Evolutionary conservation across 1,139 yeast genomes (phyloP), one percentile per base, ranked within the genome.

Genomic region (Nakaseomyces sp.): DNA sequence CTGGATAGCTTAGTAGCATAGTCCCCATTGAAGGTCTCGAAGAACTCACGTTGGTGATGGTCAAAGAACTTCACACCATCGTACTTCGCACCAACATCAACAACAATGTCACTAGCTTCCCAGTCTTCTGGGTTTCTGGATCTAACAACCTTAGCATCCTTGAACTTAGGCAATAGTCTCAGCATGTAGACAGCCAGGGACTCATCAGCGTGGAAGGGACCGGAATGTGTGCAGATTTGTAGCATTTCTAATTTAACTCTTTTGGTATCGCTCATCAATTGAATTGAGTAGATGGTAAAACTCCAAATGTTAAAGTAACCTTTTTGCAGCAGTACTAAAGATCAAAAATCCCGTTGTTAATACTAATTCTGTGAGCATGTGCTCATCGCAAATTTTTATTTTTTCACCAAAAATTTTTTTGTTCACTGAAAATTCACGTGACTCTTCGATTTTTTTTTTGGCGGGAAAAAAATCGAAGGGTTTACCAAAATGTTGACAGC

Each of bases 171-270:
- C 43, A 91, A 70, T 24, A 77, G 69, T 56, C 75, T 77, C 47
- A 91, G 70, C 83, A 91, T 79, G 64, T 74, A 89, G 3, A 89
- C 96, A 2, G 97, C 98, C 48, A 93, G 73, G n/a, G 95, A 81
- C 65, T 91, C 98, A 65, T 91, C 98, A 17, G 98, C 97, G 60
- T 91, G 98, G 72, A 91, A 91, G 0, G 89, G 76, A 7, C 98
- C 98, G 38, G 93, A 85, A 61, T 88, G 96, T 13, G 96, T 89
- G 58, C 96, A 89, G 49, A 89, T 84, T 57, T 76, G 73, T 8
- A 37, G 19, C 30, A 20, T 45, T 20, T 50, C 63, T 45, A 58
- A 43, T 52, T 52, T 56, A 19, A 48, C 46, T 43, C 49, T 51
- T 48, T 56, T 57, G 18, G 41, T 25, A 13, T 33, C 36, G 12